These are phyloP conservation scores for Drosera capensis DNA, from an alignment of 148 eudicot species.

Conservation along the genomic window DNA sequence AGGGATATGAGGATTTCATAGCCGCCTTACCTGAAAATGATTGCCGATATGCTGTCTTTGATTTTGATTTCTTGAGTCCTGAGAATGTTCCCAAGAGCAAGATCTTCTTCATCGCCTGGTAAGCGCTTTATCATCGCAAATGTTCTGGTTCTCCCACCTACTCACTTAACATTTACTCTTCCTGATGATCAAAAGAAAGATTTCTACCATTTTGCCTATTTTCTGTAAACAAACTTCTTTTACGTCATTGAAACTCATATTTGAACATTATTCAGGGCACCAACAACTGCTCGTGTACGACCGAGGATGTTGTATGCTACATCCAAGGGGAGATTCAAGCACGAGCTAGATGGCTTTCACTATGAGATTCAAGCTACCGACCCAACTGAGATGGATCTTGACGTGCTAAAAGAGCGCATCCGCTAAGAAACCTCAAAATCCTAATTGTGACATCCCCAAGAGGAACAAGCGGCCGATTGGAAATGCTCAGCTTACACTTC, in stretches of 20 bases:
- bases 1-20: conserved; percentile 43
- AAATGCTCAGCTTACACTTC: conserved; percentile 24
- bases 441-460: background rate
- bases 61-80: conserved; percentile 59
- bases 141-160: background rate
- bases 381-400: conserved; percentile 69
- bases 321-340: conserved; percentile 42
- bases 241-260: too few relatives aligned
- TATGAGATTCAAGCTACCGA: conserved; percentile 85
- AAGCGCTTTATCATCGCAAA: conserved; percentile 5
- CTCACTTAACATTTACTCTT: background rate
- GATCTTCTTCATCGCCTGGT: conserved; percentile 78
- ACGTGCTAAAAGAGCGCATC: conserved; percentile 54
- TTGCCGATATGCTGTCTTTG: conserved; percentile 63
- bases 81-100: conserved; percentile 76
- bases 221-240: background rate
- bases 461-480: conserved; percentile 11
- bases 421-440: conserved; percentile 2
- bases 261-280: conserved; percentile 31
- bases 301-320: conserved; percentile 69
- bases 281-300: conserved; percentile 42
- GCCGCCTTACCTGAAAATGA: conserved; percentile 44
- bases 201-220: too few relatives aligned
- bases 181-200: too few relatives aligned
- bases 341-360: conserved; percentile 60